Conservation (phyloP, 768 basidiomycete genomes). For the Dacryopinax primogenitus region DNA sequence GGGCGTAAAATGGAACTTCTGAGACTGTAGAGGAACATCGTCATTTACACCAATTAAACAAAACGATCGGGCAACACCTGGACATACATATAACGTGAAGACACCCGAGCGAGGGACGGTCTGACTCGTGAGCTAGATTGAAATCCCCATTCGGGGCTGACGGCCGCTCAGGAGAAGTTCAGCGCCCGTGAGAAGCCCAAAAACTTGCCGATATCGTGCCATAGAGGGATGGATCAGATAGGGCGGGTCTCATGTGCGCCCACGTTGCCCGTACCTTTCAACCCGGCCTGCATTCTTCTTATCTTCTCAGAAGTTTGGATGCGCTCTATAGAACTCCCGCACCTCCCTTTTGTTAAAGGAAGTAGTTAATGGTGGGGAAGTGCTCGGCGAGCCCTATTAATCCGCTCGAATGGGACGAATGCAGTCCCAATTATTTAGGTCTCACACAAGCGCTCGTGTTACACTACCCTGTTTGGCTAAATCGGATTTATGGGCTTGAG, state of each 20-base stretch:
- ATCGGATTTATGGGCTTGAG: background rate
- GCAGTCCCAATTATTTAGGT: background rate
- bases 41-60: background rate
- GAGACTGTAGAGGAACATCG: background rate
- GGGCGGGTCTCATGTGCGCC: background rate
- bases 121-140: background rate
- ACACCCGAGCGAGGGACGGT: background rate
- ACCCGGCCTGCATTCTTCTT: background rate
- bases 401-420: background rate
- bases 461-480: background rate
- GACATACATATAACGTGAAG: background rate
- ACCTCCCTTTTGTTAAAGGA: too few species aligned
- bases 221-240: background rate
- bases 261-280: conserved; percentile 4
- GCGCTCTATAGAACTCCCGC: background rate
- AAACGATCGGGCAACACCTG: background rate
- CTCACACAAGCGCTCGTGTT: background rate
- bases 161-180: background rate
- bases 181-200: background rate
- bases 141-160: background rate
- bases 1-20: conserved; percentile 2
- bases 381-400: background rate
- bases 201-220: background rate
- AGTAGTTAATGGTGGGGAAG: background rate
- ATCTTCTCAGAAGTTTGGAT: background rate